Evolutionary conservation across 2,329 filamentous ascomycete species (phyloP).

Genomic region (Periconia digitata): DNA sequence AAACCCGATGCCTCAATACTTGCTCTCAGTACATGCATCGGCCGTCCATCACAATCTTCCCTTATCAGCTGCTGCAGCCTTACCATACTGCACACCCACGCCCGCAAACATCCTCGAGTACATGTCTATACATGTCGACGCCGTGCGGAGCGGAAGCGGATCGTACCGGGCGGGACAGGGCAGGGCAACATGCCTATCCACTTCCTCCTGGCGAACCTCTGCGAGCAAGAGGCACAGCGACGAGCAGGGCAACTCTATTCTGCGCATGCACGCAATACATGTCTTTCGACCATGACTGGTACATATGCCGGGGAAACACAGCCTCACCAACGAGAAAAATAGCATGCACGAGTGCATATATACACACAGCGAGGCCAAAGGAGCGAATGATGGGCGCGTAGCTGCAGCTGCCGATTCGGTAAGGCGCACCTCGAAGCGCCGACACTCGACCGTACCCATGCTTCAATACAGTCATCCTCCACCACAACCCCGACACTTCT

Average conservation of each 20-base stretch:
- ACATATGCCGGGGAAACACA: no score
- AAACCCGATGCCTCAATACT: no score
- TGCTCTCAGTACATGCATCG: no score
- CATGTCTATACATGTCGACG: no score
- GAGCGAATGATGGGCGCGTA: no score
- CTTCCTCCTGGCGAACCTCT: background rate
- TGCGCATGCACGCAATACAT: no score
- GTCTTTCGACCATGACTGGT: no score
- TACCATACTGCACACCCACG: no score
- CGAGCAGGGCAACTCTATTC: background rate
- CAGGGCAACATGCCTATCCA: background rate
- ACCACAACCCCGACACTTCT: slow-evolving; percentile 26
- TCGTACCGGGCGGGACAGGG: slow-evolving; percentile 2
- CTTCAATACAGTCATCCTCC: slow-evolving; percentile 15
- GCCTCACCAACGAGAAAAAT: slow-evolving; percentile 18
- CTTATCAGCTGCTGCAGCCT: slow-evolving; percentile 3
- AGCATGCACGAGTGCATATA: slow-evolving; percentile 23
- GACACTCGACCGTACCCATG: slow-evolving; percentile 18
- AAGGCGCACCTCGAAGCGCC: slow-evolving; percentile 30
- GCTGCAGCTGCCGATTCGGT: slow-evolving; percentile 15
- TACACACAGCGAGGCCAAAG: slow-evolving; percentile 13
- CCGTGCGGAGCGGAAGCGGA: slow-evolving; percentile 6
- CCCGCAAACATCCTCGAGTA: no score
- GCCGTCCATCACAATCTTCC: background rate
- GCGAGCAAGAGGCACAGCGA: slow-evolving; percentile 11